These are phyloP conservation scores for Globisporangium emineosum DNA, from an alignment of 352 stramenopile species.

Conservation along the genomic window DNA sequence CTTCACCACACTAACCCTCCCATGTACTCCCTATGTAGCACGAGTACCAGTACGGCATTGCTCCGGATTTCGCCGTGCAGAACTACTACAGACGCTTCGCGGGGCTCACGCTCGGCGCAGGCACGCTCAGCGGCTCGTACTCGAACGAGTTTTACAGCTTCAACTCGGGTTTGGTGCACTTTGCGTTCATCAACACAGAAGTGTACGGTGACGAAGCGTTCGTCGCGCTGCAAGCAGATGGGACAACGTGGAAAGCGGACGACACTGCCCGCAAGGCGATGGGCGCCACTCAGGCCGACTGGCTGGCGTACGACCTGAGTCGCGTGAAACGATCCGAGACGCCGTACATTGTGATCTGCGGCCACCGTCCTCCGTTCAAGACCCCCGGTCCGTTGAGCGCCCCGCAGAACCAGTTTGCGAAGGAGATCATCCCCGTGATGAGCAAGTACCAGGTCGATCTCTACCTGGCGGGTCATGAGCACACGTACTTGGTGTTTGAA, in stretches of 20 bases:
- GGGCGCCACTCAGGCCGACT: constrained; percentile 38
- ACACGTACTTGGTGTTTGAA: constrained; percentile 71
- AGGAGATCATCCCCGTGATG: constrained; percentile 68
- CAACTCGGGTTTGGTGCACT: constrained; percentile 57
- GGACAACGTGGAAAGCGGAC: constrained; percentile 45
- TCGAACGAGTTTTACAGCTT: constrained; percentile 83
- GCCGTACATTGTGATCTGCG: constrained; percentile 71
- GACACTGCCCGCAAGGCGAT: constrained; percentile 33
- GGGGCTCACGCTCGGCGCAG: constrained; percentile 47
- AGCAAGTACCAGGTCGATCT: constrained; percentile 74
- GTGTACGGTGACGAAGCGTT: constrained; percentile 71
- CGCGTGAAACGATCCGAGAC: constrained; percentile 53
- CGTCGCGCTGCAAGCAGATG: constrained; percentile 37
- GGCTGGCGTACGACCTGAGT: constrained; percentile 73
- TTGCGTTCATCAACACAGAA: constrained; percentile 79
- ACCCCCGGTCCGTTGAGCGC: constrained; percentile 39
- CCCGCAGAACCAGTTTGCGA: constrained; percentile 50
- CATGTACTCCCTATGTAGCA: constrained; percentile 33
- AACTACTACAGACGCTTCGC: constrained; percentile 74
- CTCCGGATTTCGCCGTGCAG: constrained; percentile 52
- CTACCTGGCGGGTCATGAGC: constrained; percentile 66
- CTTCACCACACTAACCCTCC: background rate
- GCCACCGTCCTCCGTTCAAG: constrained; percentile 71
- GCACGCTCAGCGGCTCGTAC: constrained; percentile 48
- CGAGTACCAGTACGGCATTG: constrained; percentile 60